Conservation (phyloP, 2,329 filamentous ascomycete genomes). For the Microdochium trichocladiopsis region DNA sequence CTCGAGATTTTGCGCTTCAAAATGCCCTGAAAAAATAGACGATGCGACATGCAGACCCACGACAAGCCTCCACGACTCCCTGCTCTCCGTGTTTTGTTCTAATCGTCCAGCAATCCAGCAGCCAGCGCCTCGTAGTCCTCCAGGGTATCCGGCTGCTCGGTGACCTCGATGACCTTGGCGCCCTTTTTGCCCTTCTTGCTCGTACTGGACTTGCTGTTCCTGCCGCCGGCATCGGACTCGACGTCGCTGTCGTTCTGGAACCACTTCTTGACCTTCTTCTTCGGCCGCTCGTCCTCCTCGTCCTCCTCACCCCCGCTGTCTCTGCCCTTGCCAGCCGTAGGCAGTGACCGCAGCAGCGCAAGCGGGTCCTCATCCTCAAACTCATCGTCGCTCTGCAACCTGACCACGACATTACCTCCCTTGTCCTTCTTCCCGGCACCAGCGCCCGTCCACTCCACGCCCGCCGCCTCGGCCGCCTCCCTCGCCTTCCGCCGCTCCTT, state of each 20-base stretch:
- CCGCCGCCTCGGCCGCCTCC: slow-evolving; percentile 44
- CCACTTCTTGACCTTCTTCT: slow-evolving; percentile 71
- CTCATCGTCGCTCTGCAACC: slow-evolving; percentile 28
- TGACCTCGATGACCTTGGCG: slow-evolving; percentile 51
- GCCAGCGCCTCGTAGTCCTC: slow-evolving; percentile 75
- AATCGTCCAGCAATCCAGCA: slow-evolving; percentile 56
- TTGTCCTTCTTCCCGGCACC: slow-evolving; percentile 20
- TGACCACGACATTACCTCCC: slow-evolving; percentile 18
- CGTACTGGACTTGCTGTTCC: too few relatives aligned
- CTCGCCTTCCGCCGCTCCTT: slow-evolving; percentile 64
- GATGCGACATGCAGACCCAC: too few relatives aligned
- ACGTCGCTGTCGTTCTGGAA: slow-evolving; percentile 61
- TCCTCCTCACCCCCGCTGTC: slow-evolving; percentile 20
- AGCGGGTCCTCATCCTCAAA: slow-evolving; percentile 43
- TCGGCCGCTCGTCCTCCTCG: slow-evolving; percentile 35
- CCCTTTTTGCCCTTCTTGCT: slow-evolving; percentile 31
- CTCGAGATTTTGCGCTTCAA: too few relatives aligned
- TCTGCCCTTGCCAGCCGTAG: slow-evolving; percentile 31
- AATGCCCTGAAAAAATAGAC: too few relatives aligned
- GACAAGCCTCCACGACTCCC: too few relatives aligned
- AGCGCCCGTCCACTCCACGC: slow-evolving; percentile 19
- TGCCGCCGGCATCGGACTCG: slow-evolving; percentile 31
- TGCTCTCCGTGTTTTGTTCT: too few relatives aligned
- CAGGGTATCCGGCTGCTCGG: slow-evolving; percentile 67
- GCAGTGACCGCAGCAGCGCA: slow-evolving; percentile 50